A percentile compares a stretch with the other conserved stretches of the same genome.
Evolutionary conservation across 2,329 filamentous ascomycete genomes (phyloP).

Genomic region (Aotearoamyces nothofagi): DNA sequence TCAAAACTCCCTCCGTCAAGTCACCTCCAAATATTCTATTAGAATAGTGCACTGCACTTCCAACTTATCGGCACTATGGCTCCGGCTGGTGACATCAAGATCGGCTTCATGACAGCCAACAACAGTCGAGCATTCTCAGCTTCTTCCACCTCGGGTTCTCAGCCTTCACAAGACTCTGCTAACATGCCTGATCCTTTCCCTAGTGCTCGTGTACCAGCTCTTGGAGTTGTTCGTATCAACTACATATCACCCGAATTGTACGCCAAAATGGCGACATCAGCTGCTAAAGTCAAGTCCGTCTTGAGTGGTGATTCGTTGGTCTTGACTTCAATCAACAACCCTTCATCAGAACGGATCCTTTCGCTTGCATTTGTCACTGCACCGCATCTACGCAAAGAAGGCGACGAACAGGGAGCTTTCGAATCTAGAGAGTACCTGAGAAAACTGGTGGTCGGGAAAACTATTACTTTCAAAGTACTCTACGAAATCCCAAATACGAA

Average conservation of each 20-base stretch:
- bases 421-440: slow-evolving; percentile 89
- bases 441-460: slow-evolving; percentile 70
- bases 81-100: too few relatives aligned
- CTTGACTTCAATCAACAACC: slow-evolving; percentile 67
- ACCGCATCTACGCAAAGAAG: slow-evolving; percentile 73
- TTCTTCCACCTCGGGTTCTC: too few relatives aligned
- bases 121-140: too few relatives aligned
- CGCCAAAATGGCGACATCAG: slow-evolving; percentile 18
- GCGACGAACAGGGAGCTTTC: slow-evolving; percentile 85
- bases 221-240: slow-evolving; percentile 9
- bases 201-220: slow-evolving; percentile 9
- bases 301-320: slow-evolving; percentile 87
- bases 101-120: too few relatives aligned
- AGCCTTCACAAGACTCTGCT: slow-evolving; percentile 11
- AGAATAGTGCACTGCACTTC: too few relatives aligned
- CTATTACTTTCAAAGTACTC: slow-evolving; percentile 68
- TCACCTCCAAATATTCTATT: too few relatives aligned
- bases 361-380: slow-evolving; percentile 88
- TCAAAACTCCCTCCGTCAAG: too few relatives aligned
- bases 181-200: slow-evolving; percentile 7
- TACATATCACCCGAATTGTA: slow-evolving; percentile 18
- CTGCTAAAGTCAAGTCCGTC: slow-evolving; percentile 80
- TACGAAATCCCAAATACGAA: slow-evolving; percentile 78
- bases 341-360: slow-evolving; percentile 67
- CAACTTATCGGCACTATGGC: too few relatives aligned